phyloP scores from a whole-genome alignment of 1,284 basidiomycete genomes.

The Malassezia slooffiae region DNA sequence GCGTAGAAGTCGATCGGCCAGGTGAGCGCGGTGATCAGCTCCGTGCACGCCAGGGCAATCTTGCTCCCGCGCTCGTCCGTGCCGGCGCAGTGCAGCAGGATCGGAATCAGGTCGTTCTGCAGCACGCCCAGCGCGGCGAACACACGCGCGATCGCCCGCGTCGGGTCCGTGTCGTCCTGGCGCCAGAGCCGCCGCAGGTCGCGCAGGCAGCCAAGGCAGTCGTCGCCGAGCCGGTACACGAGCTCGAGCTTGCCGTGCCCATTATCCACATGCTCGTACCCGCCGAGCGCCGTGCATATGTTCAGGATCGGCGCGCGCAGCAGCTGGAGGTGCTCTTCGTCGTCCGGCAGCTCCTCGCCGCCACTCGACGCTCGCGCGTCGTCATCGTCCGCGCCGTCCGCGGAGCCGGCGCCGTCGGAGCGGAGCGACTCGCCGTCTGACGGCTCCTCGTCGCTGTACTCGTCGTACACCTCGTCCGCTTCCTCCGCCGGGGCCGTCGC shows the following conservation, averaged over 20 bases:
- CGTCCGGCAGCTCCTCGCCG: slow-evolving; percentile 2
- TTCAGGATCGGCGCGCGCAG: slow-evolving; percentile 29
- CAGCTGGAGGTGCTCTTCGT: slow-evolving; percentile 23
- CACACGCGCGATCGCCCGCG: slow-evolving; percentile 35
- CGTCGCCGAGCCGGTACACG: slow-evolving; percentile 34
- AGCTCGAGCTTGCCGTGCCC: slow-evolving; percentile 12
- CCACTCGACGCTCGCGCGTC: slow-evolving; percentile 31
- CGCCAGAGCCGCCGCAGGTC: slow-evolving; percentile 41
- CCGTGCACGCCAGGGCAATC: slow-evolving; percentile 42
- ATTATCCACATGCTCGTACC: slow-evolving; percentile 31
- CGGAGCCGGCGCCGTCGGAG: slow-evolving; percentile 17
- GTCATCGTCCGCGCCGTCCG: slow-evolving; percentile 1
- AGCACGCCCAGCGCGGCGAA: slow-evolving; percentile 40
- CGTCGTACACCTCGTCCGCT: neutral
- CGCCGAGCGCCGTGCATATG: slow-evolving; percentile 39
- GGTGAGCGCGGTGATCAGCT: slow-evolving; percentile 43
- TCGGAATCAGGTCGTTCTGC: slow-evolving; percentile 40
- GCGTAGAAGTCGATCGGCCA: slow-evolving; percentile 42
- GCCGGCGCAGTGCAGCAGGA: slow-evolving; percentile 38
- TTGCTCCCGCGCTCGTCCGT: slow-evolving; percentile 25
- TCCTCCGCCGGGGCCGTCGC: too few relatives aligned
- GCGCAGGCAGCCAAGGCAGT: slow-evolving; percentile 36
- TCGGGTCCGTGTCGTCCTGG: slow-evolving; percentile 38
- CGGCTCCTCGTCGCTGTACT: neutral
- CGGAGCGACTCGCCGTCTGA: slow-evolving; percentile 17